phyloP scores from a whole-genome alignment of 2,329 filamentous ascomycete species.

The Phaeoacremonium minimum region DNA sequence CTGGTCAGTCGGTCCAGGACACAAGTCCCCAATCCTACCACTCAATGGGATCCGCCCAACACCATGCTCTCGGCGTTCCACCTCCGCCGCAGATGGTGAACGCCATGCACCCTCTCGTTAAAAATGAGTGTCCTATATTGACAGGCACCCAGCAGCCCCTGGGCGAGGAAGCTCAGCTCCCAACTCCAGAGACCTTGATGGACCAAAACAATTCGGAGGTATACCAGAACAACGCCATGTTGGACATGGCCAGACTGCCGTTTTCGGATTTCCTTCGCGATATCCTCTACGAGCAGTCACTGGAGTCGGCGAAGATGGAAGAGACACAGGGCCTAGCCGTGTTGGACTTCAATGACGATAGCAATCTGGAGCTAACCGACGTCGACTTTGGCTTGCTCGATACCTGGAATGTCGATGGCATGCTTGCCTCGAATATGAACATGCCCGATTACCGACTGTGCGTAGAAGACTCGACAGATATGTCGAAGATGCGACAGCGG shows the following conservation, averaged over 20 bases:
- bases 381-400: slow-evolving; percentile 47
- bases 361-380: slow-evolving; percentile 45
- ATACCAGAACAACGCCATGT: slow-evolving; percentile 4
- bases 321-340: slow-evolving; percentile 37
- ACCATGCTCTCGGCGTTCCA: no score
- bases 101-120: no score
- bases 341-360: slow-evolving; percentile 45
- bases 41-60: no score
- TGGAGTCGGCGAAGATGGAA: slow-evolving; percentile 25
- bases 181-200: slow-evolving; percentile 25
- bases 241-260: slow-evolving; percentile 29
- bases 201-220: slow-evolving; percentile 19
- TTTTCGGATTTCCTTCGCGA: slow-evolving; percentile 48
- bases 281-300: slow-evolving; percentile 37
- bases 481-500: slow-evolving; percentile 40
- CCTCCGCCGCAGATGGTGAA: slow-evolving; percentile 1
- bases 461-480: slow-evolving; percentile 33
- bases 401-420: slow-evolving; percentile 39
- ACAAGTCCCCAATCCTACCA: slow-evolving; percentile 9
- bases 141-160: no score
- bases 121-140: no score
- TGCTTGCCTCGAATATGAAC: slow-evolving; percentile 14
- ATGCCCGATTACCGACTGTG: slow-evolving; percentile 6
- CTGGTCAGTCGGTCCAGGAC: slow-evolving; percentile 6
- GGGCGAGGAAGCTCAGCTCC: slow-evolving; percentile 27